Percentiles rank a stretch among this genome's conserved stretches.
Evolutionary conservation across 805 yeast genomes (phyloP).

Genomic region (Ogataea parapolymorpha): DNA sequence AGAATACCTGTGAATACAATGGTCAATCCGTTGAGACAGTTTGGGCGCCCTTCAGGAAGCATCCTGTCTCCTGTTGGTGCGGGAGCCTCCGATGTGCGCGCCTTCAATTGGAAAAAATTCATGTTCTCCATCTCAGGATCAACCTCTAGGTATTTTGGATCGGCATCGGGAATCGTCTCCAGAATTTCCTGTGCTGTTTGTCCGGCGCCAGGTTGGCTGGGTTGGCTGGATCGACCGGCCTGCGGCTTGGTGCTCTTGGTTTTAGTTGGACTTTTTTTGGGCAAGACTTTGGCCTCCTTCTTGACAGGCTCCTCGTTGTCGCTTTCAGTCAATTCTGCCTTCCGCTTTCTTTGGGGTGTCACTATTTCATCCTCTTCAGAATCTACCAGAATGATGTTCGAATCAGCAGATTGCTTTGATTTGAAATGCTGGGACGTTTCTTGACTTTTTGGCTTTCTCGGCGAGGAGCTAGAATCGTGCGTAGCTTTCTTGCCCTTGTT

Average conservation of each 20-base stretch:
- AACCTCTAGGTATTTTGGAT: conserved; percentile 35
- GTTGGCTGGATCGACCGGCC: neutral
- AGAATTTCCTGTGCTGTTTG: conserved; percentile 54
- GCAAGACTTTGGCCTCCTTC: neutral
- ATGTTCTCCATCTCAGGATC: conserved; percentile 49
- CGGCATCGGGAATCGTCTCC: conserved; percentile 70
- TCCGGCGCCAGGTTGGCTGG: conserved; percentile 15
- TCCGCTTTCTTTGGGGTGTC: conserved; percentile 1
- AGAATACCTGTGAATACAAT: conserved; percentile 91
- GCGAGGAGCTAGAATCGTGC: conserved; percentile 1
- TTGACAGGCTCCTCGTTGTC: conserved; percentile 1
- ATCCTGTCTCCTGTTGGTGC: conserved; percentile 38
- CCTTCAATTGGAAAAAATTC: conserved; percentile 53
- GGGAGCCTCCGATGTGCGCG: conserved; percentile 37
- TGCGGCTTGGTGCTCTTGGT: neutral
- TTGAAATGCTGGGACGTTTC: neutral
- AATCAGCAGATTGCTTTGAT: neutral
- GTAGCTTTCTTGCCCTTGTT: conserved; percentile 8
- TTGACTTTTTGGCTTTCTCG: neutral
- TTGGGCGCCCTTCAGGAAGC: conserved; percentile 78
- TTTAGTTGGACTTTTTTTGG: conserved; percentile 9
- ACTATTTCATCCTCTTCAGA: conserved; percentile 6
- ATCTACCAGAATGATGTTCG: conserved; percentile 1
- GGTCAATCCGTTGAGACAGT: conserved; percentile 84
- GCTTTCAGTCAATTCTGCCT: conserved; percentile 2